These are phyloP conservation scores for Colletotrichum sp. DNA, from an alignment of 2,329 filamentous ascomycete genomes.

Conservation along the genomic window DNA sequence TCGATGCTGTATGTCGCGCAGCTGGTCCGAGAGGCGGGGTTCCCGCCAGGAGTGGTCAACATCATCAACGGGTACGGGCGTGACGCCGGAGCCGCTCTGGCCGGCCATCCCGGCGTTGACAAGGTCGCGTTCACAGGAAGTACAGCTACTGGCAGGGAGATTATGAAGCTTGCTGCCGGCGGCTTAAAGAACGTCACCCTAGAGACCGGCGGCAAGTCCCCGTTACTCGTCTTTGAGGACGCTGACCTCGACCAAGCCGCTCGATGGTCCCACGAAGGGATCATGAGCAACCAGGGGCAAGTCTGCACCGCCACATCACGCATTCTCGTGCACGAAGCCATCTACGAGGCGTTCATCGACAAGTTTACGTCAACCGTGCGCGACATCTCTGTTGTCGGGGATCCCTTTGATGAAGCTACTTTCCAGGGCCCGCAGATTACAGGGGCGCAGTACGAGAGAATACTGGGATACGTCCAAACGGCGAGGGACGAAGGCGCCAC, in stretches of 20 bases:
- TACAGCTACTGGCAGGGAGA: slow-evolving; percentile 69
- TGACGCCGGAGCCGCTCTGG: slow-evolving; percentile 68
- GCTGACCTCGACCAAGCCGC: slow-evolving; percentile 68
- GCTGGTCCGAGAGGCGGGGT: slow-evolving; percentile 72
- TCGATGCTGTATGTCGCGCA: slow-evolving; percentile 66
- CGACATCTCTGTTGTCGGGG: slow-evolving; percentile 62
- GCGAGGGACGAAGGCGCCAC: slow-evolving; percentile 67
- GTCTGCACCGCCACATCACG: slow-evolving; percentile 65
- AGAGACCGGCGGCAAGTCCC: slow-evolving; percentile 66
- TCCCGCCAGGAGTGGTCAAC: slow-evolving; percentile 76
- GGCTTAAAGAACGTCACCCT: slow-evolving; percentile 65
- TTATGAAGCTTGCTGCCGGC: slow-evolving; percentile 71
- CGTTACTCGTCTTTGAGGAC: slow-evolving; percentile 64
- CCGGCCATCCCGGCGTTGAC: slow-evolving; percentile 66
- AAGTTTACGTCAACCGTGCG: slow-evolving; percentile 63
- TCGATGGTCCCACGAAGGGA: slow-evolving; percentile 48
- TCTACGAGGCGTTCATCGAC: slow-evolving; percentile 66
- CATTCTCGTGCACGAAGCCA: slow-evolving; percentile 61
- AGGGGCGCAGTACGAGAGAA: slow-evolving; percentile 66
- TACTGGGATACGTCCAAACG: slow-evolving; percentile 69
- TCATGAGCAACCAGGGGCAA: slow-evolving; percentile 63
- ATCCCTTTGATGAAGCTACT: slow-evolving; percentile 67
- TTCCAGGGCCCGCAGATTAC: slow-evolving; percentile 74
- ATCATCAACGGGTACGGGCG: slow-evolving; percentile 71
- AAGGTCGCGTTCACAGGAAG: slow-evolving; percentile 78